Conservation (phyloP, 352 stramenopile species). For the Thalassiosira sp. region DNA sequence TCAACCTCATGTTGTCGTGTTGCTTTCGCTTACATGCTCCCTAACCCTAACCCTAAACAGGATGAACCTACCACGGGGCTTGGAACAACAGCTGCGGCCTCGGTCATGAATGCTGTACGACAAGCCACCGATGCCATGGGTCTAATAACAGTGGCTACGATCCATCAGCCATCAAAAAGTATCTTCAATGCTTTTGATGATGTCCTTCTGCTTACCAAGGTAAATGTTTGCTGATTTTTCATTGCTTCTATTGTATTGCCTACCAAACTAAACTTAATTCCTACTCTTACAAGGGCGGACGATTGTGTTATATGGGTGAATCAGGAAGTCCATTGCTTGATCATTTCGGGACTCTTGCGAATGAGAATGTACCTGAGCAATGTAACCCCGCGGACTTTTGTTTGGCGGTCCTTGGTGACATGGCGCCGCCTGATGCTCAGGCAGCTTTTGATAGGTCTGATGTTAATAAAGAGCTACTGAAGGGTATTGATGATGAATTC, state of each 20-base stretch:
- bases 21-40: too few relatives aligned
- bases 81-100: conserved; percentile 80
- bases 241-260: too few relatives aligned
- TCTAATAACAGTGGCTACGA: conserved; percentile 36
- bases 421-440: conserved; percentile 20
- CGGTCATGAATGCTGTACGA: conserved; percentile 87
- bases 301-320: conserved; percentile 29
- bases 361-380: conserved; percentile 3
- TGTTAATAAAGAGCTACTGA: conserved; percentile 6
- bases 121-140: conserved; percentile 79
- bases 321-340: conserved; percentile 26
- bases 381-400: conserved; percentile 40
- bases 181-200: conserved; percentile 48
- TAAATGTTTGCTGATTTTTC: too few relatives aligned
- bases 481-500: conserved; percentile 28
- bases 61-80: conserved; percentile 63
- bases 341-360: conserved; percentile 24
- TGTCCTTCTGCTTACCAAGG: conserved; percentile 34
- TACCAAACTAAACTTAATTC: too few relatives aligned
- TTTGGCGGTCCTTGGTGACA: conserved; percentile 22
- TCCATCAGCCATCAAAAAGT: conserved; percentile 40
- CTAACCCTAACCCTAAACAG: too few relatives aligned
- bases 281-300: too few relatives aligned
- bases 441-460: conserved; percentile 29
- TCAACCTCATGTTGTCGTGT: too few relatives aligned